Conservation (phyloP, 495 filamentous ascomycete genomes). For the Stereocaulon alpinum region DNA sequence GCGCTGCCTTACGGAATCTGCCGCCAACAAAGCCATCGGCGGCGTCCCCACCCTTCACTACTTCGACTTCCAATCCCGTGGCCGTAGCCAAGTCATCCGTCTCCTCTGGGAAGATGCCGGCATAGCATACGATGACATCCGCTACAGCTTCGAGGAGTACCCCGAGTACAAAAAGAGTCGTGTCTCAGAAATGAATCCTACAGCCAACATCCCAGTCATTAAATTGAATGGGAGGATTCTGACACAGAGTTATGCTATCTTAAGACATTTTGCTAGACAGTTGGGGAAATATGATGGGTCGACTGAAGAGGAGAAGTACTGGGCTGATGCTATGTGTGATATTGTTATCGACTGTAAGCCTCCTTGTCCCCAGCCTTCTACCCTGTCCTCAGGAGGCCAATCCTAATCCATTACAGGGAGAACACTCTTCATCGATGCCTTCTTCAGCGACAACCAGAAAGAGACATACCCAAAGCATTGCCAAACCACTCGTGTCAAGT, state of each 20-base stretch:
- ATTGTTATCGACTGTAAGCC: conserved; percentile 32
- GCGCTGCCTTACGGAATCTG: conserved; percentile 18
- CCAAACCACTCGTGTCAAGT: conserved; percentile 12
- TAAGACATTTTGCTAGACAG: conserved; percentile 33
- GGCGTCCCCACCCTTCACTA: conserved; percentile 30
- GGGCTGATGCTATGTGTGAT: conserved; percentile 35
- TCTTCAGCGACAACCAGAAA: conserved; percentile 19
- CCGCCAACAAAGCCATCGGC: conserved; percentile 25
- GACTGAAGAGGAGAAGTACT: conserved; percentile 34
- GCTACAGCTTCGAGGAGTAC: conserved; percentile 35
- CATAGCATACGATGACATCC: conserved; percentile 32
- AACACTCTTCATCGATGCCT: conserved; percentile 25
- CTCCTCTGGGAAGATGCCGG: conserved; percentile 34
- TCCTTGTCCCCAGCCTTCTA: background rate
- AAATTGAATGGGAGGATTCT: conserved; percentile 33
- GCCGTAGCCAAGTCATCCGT: conserved; percentile 36
- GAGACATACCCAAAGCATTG: conserved; percentile 22
- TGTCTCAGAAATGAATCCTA: conserved; percentile 29
- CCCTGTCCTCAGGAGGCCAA: background rate
- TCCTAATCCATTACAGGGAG: conserved; percentile 15
- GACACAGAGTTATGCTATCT: conserved; percentile 32
- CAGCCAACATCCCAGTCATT: conserved; percentile 30
- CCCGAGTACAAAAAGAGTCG: conserved; percentile 27
- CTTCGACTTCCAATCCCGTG: conserved; percentile 33
- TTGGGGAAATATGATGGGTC: conserved; percentile 32